Evolutionary conservation across 1,284 basidiomycete genomes (phyloP), one percentile per base, ranked within the genome.

Genomic region (Melanopsichium pennsylvanicum): DNA sequence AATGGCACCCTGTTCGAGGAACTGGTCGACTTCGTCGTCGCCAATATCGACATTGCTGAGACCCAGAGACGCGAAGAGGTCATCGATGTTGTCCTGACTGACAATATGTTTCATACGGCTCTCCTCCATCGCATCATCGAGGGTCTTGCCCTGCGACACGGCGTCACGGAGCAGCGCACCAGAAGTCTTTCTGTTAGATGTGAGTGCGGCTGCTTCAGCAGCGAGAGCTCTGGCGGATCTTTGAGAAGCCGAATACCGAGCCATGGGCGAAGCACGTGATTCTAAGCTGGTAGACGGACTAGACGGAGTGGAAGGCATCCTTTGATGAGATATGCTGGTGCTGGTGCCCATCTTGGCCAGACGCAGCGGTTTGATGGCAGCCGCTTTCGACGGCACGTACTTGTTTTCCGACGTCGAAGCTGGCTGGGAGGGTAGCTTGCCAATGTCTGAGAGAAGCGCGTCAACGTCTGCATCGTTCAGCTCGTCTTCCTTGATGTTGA

Each of bases 41-140:
- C 44, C 60, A n/a, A 81, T 57, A 31, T 69, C 62, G 16, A 73
- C 54, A 29, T 81, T 69, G 32, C 49, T 58, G 3, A 81, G 59
- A 2, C 79, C 79, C 4, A 81, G 51, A 10, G 58, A 72, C 1
- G 70, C 72, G 18, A 81, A 72, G 3, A 81, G 63, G 21, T 78
- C 76, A 32, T 80, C 77, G 29, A 70, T 44, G 31, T 70, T 67
- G 27, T 74, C 72, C 29, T 57, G 31, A 27, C 64, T 51, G 22
- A 74, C 71, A 13, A 75, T 50, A 18, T 55, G 52, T 36, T 67
- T 70, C 31, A 59, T 62, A 16, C 58, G 60, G 19, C 49, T 52
- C 26, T 58, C 25, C 32, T 63, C 64, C 33, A 78, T 69, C 10
- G 74, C 75, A 13, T 60, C 51, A 22, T 67, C 50, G 16, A 74